Evolutionary conservation across 1,139 yeast species (phyloP).

Genomic region (Magnusiomyces sp.): DNA sequence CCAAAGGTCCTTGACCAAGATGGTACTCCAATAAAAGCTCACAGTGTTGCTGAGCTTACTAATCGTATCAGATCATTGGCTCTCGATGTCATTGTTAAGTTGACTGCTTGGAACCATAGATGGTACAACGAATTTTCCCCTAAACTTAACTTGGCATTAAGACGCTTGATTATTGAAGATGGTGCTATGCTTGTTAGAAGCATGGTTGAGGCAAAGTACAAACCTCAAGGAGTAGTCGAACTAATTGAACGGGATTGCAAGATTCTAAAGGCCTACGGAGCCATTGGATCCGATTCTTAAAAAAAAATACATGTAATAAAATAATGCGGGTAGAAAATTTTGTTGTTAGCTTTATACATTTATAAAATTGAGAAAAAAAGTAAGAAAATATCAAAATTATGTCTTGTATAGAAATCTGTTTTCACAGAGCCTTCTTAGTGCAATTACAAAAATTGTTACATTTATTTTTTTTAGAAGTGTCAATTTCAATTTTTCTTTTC

Average conservation of each 20-base stretch:
- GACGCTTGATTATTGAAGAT: conserved; percentile 60
- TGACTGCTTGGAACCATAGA: conserved; percentile 91
- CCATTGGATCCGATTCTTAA: conserved; percentile 32
- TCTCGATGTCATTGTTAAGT: conserved; percentile 60
- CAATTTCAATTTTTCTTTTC: neutral
- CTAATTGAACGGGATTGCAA: conserved; percentile 48
- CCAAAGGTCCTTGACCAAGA: conserved; percentile 2
- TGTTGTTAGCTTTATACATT: neutral
- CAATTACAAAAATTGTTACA: no score
- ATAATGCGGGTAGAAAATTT: neutral
- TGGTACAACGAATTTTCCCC: conserved; percentile 94
- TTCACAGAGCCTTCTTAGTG: no score
- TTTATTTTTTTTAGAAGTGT: neutral
- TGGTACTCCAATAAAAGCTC: conserved; percentile 3
- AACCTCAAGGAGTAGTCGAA: conserved; percentile 54
- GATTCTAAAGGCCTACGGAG: conserved; percentile 42
- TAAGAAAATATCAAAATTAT: no score
- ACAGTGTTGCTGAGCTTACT: conserved; percentile 2
- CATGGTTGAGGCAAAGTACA: conserved; percentile 65
- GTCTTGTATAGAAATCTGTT: no score
- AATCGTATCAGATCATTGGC: neutral
- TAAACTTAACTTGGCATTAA: conserved; percentile 45
- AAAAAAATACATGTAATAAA: neutral
- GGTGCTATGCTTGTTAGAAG: conserved; percentile 71
- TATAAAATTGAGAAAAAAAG: neutral